phyloP scores from a whole-genome alignment of 768 basidiomycete genomes.

The Cystobasidium ongulense region DNA sequence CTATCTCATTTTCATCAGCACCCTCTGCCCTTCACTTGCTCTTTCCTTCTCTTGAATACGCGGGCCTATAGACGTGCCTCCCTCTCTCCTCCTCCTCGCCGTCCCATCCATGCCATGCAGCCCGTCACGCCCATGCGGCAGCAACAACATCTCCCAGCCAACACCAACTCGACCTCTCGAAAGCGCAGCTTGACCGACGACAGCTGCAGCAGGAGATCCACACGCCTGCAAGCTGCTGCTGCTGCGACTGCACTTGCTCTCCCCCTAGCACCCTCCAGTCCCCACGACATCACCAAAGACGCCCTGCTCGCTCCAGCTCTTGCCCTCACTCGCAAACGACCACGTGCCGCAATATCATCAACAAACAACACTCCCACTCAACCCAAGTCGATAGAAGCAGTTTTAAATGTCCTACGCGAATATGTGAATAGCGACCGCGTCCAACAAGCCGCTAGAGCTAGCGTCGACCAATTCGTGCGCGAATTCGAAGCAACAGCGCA shows the following conservation, averaged over 20 bases:
- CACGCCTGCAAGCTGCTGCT: not conserved
- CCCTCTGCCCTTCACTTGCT: not conserved
- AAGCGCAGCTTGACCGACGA: not conserved
- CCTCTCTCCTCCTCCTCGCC: not conserved
- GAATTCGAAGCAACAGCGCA: not conserved
- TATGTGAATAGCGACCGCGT: too few species aligned
- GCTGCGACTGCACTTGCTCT: not conserved
- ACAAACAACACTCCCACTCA: not conserved
- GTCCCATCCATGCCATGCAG: conserved; percentile 1
- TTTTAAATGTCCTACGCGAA: too few species aligned
- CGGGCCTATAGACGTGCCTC: not conserved
- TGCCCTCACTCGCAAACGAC: not conserved
- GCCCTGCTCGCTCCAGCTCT: not conserved
- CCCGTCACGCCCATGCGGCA: conserved; percentile 1
- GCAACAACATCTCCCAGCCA: not conserved
- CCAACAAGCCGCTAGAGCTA: too few species aligned
- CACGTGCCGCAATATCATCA: not conserved
- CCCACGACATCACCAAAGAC: not conserved
- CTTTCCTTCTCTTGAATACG: not conserved
- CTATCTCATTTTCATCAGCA: not conserved
- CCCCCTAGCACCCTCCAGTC: not conserved
- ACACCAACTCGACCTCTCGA: not conserved
- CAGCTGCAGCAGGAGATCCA: not conserved
- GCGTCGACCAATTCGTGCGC: not conserved
- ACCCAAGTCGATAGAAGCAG: too few species aligned